Base-by-base conservation (phyloP, 2,329 filamentous ascomycete genomes). In the Penicillium sp. region DNA sequence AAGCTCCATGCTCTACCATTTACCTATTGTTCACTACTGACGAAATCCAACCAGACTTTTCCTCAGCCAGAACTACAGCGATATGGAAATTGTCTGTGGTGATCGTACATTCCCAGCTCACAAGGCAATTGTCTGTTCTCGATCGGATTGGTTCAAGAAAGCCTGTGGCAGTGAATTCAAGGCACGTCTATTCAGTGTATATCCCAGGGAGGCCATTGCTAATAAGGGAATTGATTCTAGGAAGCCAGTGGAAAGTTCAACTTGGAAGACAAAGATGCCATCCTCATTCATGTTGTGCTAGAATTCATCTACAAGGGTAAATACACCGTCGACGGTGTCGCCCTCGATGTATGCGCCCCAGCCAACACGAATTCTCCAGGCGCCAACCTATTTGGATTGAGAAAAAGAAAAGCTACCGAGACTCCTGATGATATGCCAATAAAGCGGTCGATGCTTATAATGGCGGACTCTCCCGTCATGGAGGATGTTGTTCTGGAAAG, bases 11-110 rank as follows among this genome's bases (percentile, higher is more conserved):
- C 19, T 6, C n/a, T 22, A 42, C 3, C 2, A 10, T 10, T 42
- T 4, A 4, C 4, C 14, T 42, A 9, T 14, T 29, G 7, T 3
- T 4, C 19, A 27, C 48, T 37, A 26, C 27, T 21, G 13, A 26
- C 19, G 4, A 19, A 14, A n/a, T 14, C 1, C 13, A 24, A 39
- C 4, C 8, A 55, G 54, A 14, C 11, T 51, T 7, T 50, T 45
- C 16, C 42, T 55, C 14, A 48, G 44, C 13, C 2, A 14, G 4
- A 24, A 44, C 3, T 56, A 52, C 24, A 56, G 54, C 22, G 54
- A 59, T 29, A 29, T 57, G 39, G 22, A 48, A 14, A 55, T 58
- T 19, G 26, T 48, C 33, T 58, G 48, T 43, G 42, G 43, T 4
- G 52, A 45, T 19, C 44, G 29, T 5, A 48, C 24, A 3, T 42